phyloP scores from a whole-genome alignment of 495 filamentous ascomycete species.

The Xylaria castorea region DNA sequence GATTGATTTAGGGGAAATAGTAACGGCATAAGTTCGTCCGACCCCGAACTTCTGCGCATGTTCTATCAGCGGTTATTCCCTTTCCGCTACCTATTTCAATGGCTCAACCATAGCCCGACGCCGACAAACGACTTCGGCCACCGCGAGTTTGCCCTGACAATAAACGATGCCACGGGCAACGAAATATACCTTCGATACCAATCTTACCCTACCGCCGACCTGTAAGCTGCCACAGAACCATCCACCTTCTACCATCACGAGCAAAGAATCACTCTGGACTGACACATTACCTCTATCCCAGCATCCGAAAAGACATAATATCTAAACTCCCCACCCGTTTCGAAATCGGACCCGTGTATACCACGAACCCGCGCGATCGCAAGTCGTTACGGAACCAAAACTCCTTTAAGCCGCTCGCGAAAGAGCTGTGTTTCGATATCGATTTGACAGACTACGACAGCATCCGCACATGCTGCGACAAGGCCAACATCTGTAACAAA shows the following conservation, averaged over 20 bases:
- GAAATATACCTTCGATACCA: conserved; percentile 93
- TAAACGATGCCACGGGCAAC: conserved; percentile 61
- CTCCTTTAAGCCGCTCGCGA: conserved; percentile 76
- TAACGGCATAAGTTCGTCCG: conserved; percentile 53
- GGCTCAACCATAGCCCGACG: conserved; percentile 91
- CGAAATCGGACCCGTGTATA: conserved; percentile 96
- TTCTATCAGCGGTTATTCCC: conserved; percentile 98
- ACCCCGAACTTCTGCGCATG: conserved; percentile 81
- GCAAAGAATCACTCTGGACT: not conserved
- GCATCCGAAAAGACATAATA: conserved; percentile 89
- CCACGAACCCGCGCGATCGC: conserved; percentile 89
- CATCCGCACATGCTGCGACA: conserved; percentile 91
- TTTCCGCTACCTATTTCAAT: conserved; percentile 94
- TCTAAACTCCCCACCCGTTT: conserved; percentile 88
- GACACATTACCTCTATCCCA: conserved; percentile 40
- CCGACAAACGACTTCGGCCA: conserved; percentile 89
- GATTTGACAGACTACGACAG: conserved; percentile 99
- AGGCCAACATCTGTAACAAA: conserved; percentile 89
- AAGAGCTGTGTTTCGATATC: conserved; percentile 98
- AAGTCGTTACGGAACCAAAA: conserved; percentile 80
- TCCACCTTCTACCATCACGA: not conserved
- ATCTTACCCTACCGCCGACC: conserved; percentile 82
- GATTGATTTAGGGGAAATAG: conserved; percentile 27
- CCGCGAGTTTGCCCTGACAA: conserved; percentile 92
- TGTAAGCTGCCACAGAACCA: conserved; percentile 61